Conservation (phyloP, 306 rosid genomes). For the Neltuma alba region DNA sequence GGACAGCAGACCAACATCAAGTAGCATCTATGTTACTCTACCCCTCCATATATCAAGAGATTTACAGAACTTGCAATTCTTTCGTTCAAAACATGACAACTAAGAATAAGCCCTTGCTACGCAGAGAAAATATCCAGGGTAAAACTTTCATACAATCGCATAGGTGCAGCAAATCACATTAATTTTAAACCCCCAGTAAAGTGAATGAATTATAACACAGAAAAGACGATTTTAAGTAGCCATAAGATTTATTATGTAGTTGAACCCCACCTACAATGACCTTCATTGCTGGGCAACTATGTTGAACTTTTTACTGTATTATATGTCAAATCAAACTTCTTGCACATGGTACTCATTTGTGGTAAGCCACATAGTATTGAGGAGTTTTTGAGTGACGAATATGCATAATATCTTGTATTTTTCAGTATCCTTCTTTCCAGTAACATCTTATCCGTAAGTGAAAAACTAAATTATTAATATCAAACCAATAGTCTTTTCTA, state of each 20-base stretch:
- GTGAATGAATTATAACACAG: neutral
- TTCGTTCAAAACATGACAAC: neutral
- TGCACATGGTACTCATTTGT: slow-evolving; percentile 4
- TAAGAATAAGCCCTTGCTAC: neutral
- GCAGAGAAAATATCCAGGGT: neutral
- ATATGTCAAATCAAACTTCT: slow-evolving; percentile 17
- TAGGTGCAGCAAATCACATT: neutral
- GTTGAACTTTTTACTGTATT: neutral
- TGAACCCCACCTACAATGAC: slow-evolving; percentile 20
- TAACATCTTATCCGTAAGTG: slow-evolving; percentile 4
- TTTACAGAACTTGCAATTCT: neutral
- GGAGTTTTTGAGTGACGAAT: slow-evolving; percentile 16
- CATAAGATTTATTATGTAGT: neutral
- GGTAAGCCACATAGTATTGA: neutral
- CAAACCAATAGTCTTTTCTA: slow-evolving; percentile 8
- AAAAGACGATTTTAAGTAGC: slow-evolving; percentile 1
- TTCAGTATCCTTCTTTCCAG: slow-evolving; percentile 5
- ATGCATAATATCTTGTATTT: neutral
- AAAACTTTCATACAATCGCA: neutral
- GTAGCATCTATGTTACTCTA: neutral
- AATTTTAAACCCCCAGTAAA: neutral
- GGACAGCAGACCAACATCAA: neutral
- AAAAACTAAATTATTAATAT: slow-evolving; percentile 1
- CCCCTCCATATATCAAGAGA: neutral
- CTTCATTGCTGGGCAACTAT: neutral